Evolutionary conservation across 1,284 basidiomycete species (phyloP).

Genomic region (Fistulinella staudtii): DNA sequence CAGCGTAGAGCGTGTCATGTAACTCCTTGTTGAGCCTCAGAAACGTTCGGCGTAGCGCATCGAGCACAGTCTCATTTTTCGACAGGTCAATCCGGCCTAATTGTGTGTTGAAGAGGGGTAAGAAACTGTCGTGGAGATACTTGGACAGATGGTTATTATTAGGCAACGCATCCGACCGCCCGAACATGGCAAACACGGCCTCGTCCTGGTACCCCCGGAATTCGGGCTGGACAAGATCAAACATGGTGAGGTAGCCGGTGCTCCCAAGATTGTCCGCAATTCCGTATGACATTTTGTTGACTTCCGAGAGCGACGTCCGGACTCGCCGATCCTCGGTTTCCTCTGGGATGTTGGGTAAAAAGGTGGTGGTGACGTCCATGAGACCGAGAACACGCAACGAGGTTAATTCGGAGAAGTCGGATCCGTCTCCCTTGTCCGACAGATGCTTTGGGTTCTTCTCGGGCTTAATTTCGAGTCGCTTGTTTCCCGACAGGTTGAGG

Average conservation of each 20-base stretch:
- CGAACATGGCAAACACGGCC: conserved; percentile 97
- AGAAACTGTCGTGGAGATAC: conserved; percentile 80
- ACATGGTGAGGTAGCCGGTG: conserved; percentile 79
- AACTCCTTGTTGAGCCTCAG: conserved; percentile 78
- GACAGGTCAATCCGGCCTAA: conserved; percentile 40
- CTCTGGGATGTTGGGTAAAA: conserved; percentile 77
- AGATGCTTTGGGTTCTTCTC: conserved; percentile 31
- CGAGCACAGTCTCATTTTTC: conserved; percentile 52
- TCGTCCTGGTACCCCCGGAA: conserved; percentile 79
- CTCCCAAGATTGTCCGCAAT: conserved; percentile 93
- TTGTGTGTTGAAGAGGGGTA: conserved; percentile 56
- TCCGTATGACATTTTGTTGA: conserved; percentile 94
- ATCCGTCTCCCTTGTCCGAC: conserved; percentile 31
- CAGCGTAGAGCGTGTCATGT: conserved; percentile 58
- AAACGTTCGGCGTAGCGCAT: conserved; percentile 85
- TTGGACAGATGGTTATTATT: conserved; percentile 68
- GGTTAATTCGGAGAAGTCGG: conserved; percentile 83
- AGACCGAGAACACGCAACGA: conserved; percentile 88
- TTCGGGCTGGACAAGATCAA: conserved; percentile 89
- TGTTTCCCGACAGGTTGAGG: conserved; percentile 86
- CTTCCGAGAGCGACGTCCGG: conserved; percentile 86
- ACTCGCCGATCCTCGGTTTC: conserved; percentile 90
- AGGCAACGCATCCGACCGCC: conserved; percentile 64
- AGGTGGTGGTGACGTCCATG: conserved; percentile 96
- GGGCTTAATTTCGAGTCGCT: conserved; percentile 84